Evolutionary conservation across 2,329 filamentous ascomycete species (phyloP), one percentile per base, ranked within the genome.

Genomic region (Metarhizium rileyi): DNA sequence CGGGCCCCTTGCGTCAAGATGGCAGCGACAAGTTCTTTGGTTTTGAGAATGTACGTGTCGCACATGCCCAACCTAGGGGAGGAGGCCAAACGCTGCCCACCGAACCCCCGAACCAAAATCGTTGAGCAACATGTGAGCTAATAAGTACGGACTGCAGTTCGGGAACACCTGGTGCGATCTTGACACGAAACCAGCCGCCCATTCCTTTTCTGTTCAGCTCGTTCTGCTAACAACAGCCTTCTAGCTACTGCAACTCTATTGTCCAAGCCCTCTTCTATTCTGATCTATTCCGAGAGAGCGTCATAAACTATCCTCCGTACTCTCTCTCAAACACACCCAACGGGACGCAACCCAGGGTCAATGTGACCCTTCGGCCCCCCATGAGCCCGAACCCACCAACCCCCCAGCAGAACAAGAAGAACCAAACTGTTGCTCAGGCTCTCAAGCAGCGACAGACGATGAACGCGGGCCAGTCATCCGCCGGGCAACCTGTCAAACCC

Each of bases 21-120:
- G 93, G 93, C 48, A 95, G 87, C 65, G 93, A 97, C 72, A 95
- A 95, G 72, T 98, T 95, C 73, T 97, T 94, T 70, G 93, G 93
- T 16, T 85, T 97, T 66, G 93, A 98, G 70, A 98, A 98, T 71
- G 91, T 97, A 76, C 70, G 87, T 75, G 47, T 55, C 53, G 36
- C 20, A 42, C 38, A 42, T 42, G 20, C 38, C 38, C 38, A 8
- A 42, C 18, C 18, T 42, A 25, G 3, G 38, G 30, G 16, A 14
- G 20, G 8, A n/a, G n/a, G n/a, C n/a, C n/a, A n/a, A n/a, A n/a
- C n/a, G n/a, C 22, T 25, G 38, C 4, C 38, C 20, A 42, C 38
- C n/a, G 42, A 50, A 44, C 40, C 50, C 49, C 36, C 47, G n/a
- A n/a, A 56, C 59, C 73, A 75, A 60, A 75, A 64, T 12, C 16